Conservation (phyloP, 331 rosid species). For the Stylosanthes scabra region DNA sequence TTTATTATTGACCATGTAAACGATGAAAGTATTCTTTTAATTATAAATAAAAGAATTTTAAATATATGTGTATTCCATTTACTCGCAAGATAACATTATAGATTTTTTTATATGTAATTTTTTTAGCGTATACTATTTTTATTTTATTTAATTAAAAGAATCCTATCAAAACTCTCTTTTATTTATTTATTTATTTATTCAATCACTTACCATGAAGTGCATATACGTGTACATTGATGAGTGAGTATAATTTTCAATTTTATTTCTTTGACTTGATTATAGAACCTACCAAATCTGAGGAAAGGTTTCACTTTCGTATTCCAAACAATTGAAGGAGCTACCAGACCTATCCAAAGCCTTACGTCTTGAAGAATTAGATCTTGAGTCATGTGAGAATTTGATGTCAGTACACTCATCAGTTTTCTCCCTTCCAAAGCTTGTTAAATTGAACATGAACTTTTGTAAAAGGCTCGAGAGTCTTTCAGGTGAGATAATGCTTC, state of each 20-base stretch:
- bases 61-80: no score
- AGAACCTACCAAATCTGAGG: not conserved
- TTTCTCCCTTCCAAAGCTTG: not conserved
- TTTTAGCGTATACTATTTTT: no score
- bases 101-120: no score
- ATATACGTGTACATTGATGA: no score
- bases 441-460: accelerated
- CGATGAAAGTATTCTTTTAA: no score
- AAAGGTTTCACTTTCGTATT: not conserved
- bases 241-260: not conserved
- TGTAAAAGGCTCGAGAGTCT: not conserved
- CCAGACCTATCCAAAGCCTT: conserved; percentile 5
- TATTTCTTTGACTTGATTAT: not conserved
- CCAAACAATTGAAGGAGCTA: not conserved
- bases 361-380: not conserved
- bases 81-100: no score
- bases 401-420: not conserved
- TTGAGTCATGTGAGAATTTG: not conserved
- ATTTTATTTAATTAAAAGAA: no score
- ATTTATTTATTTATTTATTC: no score
- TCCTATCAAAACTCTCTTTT: no score
- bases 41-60: no score
- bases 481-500: not conserved
- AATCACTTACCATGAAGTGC: no score
- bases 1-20: no score